Evolutionary conservation across 2,329 filamentous ascomycete species (phyloP).

Genomic region (Trichoderma sp.): DNA sequence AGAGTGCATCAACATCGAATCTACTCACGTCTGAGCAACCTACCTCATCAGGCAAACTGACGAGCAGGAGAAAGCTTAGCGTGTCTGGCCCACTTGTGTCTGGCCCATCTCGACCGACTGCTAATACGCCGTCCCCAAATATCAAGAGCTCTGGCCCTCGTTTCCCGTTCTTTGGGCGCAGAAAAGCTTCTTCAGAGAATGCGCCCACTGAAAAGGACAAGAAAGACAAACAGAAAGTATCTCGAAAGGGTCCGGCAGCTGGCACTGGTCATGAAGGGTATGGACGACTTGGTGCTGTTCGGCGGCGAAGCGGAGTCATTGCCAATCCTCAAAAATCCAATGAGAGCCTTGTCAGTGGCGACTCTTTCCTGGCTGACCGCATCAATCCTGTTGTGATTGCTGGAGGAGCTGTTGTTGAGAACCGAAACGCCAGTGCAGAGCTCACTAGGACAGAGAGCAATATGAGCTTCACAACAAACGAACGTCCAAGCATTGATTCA

Average conservation of each 20-base stretch:
- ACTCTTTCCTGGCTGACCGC: constrained; percentile 59
- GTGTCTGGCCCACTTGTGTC: constrained; percentile 23
- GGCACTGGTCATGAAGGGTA: constrained; percentile 95
- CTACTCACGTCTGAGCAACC: constrained; percentile 28
- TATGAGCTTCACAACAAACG: constrained; percentile 41
- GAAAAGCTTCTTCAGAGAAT: constrained; percentile 60
- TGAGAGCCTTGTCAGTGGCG: constrained; percentile 50
- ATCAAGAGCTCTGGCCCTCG: constrained; percentile 56
- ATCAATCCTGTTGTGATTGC: constrained; percentile 66
- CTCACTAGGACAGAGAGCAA: constrained; percentile 50
- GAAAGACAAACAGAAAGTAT: constrained; percentile 34
- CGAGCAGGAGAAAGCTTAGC: constrained; percentile 26
- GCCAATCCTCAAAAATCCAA: constrained; percentile 50
- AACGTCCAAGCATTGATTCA: constrained; percentile 45
- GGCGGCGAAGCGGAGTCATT: constrained; percentile 63
- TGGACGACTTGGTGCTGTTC: constrained; percentile 59
- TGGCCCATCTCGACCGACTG: constrained; percentile 29
- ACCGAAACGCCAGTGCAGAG: constrained; percentile 54
- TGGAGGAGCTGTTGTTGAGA: constrained; percentile 61
- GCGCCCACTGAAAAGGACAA: constrained; percentile 45
- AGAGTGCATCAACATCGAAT: constrained; percentile 35
- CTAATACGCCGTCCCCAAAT: constrained; percentile 53
- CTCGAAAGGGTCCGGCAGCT: constrained; percentile 76
- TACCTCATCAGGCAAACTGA: constrained; percentile 14
- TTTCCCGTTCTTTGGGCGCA: constrained; percentile 76